These are phyloP conservation scores for Geotrichum aggregatum DNA, from an alignment of 1,139 yeast species.

Conservation along the genomic window DNA sequence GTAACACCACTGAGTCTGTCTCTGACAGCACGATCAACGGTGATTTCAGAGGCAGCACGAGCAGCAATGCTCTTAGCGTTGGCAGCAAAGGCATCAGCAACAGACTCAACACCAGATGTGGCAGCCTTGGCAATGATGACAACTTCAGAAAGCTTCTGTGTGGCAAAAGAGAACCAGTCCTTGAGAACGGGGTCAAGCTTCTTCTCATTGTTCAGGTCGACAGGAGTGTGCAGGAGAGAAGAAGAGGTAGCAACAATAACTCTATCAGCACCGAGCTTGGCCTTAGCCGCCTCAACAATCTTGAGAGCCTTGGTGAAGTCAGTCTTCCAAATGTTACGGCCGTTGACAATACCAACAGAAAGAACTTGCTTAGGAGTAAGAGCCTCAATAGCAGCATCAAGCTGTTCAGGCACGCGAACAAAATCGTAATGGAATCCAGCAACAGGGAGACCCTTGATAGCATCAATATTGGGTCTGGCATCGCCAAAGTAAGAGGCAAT, in stretches of 20 bases:
- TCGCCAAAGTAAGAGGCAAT: constrained; percentile 96
- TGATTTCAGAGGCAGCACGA: constrained; percentile 80
- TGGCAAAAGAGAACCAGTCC: constrained; percentile 98
- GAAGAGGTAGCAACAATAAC: constrained; percentile 93
- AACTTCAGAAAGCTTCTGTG: constrained; percentile 90
- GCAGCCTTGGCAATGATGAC: constrained; percentile 86
- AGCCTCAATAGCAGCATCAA: constrained; percentile 71
- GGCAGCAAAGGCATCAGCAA: constrained; percentile 60
- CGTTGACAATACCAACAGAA: constrained; percentile 96
- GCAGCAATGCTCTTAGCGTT: constrained; percentile 84
- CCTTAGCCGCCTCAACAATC: constrained; percentile 75
- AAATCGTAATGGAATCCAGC: constrained; percentile 96
- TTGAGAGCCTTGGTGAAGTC: constrained; percentile 82
- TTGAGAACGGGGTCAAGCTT: constrained; percentile 86
- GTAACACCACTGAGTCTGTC: constrained; percentile 78
- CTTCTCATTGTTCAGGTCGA: constrained; percentile 85
- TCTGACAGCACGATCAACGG: constrained; percentile 88
- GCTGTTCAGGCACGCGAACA: constrained; percentile 94
- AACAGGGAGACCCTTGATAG: constrained; percentile 86
- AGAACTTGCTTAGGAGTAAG: constrained; percentile 66
- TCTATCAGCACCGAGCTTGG: constrained; percentile 81
- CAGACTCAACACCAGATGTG: constrained; percentile 51
- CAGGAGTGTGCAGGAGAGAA: constrained; percentile 96
- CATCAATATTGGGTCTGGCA: constrained; percentile 90
- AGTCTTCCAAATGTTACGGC: constrained; percentile 99